phyloP scores from a whole-genome alignment of 2,329 filamentous ascomycete species.

The Ampelomyces quisqualis region DNA sequence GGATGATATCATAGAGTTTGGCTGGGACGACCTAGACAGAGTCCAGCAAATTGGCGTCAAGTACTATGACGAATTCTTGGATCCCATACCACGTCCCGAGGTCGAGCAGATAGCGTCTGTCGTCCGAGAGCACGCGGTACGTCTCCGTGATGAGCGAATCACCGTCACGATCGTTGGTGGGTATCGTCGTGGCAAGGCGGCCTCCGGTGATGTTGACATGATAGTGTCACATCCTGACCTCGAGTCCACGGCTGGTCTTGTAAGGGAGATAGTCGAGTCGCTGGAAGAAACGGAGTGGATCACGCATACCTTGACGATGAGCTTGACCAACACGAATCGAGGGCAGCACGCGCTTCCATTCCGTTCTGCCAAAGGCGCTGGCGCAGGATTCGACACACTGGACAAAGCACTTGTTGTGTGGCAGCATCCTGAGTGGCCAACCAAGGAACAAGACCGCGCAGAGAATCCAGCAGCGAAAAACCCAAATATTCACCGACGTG shows the following conservation, averaged over 20 bases:
- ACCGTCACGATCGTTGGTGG: conserved; percentile 72
- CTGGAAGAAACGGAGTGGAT: conserved; percentile 71
- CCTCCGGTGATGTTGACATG: conserved; percentile 81
- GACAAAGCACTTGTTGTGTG: conserved; percentile 93
- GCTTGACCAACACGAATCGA: conserved; percentile 68
- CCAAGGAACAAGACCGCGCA: conserved; percentile 40
- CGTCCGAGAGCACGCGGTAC: conserved; percentile 67
- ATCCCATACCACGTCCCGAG: conserved; percentile 70
- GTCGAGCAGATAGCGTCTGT: conserved; percentile 67
- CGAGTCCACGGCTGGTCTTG: conserved; percentile 64
- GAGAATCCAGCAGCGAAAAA: conserved; percentile 55
- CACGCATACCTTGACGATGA: conserved; percentile 76
- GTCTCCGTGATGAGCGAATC: conserved; percentile 56
- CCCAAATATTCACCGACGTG: conserved; percentile 74
- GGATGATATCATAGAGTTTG: conserved; percentile 81
- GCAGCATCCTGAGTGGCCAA: conserved; percentile 64
- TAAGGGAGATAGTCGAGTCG: conserved; percentile 67
- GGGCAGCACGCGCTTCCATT: conserved; percentile 66
- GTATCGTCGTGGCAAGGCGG: conserved; percentile 73
- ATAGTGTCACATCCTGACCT: conserved; percentile 78
- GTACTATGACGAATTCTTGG: conserved; percentile 81
- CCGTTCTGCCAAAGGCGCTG: conserved; percentile 44
- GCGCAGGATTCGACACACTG: conserved; percentile 76
- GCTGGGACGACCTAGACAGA: conserved; percentile 72
- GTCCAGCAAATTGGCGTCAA: conserved; percentile 94